These are phyloP conservation scores for Acanthamoeba sp. DNA, from an alignment of 208 protist species.

Conservation along the genomic window DNA sequence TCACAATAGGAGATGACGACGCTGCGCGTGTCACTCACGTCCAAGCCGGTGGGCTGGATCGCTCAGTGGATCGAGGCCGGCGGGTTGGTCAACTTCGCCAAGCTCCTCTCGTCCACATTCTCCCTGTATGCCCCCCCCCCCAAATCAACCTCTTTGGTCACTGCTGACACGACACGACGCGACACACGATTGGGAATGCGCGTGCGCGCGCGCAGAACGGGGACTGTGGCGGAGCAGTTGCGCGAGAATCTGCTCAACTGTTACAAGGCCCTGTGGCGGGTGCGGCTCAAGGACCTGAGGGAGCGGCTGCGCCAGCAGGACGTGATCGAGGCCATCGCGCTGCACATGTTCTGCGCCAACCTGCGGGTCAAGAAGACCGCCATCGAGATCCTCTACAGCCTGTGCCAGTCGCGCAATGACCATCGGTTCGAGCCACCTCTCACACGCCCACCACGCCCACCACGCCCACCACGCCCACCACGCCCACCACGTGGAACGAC, in stretches of 20 bases:
- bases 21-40: slow-evolving; percentile 63
- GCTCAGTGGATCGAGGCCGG: slow-evolving; percentile 40
- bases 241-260: slow-evolving; percentile 71
- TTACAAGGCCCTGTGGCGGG: slow-evolving; percentile 71
- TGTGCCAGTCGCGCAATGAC: slow-evolving; percentile 51
- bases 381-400: slow-evolving; percentile 49
- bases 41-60: slow-evolving; percentile 66
- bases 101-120: background rate
- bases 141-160: no score
- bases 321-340: slow-evolving; percentile 28
- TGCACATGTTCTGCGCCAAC: slow-evolving; percentile 52
- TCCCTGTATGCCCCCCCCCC: background rate
- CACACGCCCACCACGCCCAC: background rate
- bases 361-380: slow-evolving; percentile 61
- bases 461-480: background rate
- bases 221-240: background rate
- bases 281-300: slow-evolving; percentile 22
- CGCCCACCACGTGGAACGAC: background rate
- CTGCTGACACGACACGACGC: no score
- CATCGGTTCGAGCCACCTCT: background rate
- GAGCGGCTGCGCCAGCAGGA: slow-evolving; percentile 26
- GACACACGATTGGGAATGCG: no score
- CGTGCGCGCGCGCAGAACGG: background rate
- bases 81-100: slow-evolving; percentile 25
- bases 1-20: slow-evolving; percentile 38